Evolutionary conservation across 1,139 yeast species (phyloP).

Genomic region (Arxiozyma bovina): DNA sequence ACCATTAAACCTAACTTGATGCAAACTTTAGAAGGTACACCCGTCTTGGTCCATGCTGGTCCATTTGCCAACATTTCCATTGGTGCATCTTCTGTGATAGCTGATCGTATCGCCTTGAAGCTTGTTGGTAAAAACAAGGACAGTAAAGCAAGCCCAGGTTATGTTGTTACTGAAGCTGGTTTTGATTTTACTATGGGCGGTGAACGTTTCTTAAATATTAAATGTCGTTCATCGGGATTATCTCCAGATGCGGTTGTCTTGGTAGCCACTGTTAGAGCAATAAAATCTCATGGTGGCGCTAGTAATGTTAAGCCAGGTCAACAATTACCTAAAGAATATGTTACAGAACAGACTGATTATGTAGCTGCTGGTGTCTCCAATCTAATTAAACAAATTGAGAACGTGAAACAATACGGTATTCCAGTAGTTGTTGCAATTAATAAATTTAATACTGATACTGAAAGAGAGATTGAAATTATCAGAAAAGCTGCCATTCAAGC

Average conservation of each 20-base stretch:
- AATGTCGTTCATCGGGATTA: conserved; percentile 67
- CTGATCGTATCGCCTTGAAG: conserved; percentile 66
- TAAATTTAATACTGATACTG: conserved; percentile 62
- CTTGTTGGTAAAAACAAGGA: conserved; percentile 42
- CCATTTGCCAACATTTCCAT: conserved; percentile 81
- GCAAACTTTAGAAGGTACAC: conserved; percentile 83
- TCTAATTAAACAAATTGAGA: conserved; percentile 64
- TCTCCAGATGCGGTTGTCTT: conserved; percentile 66
- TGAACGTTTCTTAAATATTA: conserved; percentile 72
- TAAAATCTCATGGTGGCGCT: conserved; percentile 78
- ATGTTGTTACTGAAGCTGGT: conserved; percentile 78
- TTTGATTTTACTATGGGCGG: conserved; percentile 88
- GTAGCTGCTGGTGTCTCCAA: conserved; percentile 62
- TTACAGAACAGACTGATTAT: conserved; percentile 55
- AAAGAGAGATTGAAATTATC: conserved; percentile 57
- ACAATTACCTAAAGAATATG: conserved; percentile 58
- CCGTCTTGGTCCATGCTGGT: conserved; percentile 78
- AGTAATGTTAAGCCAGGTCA: conserved; percentile 80
- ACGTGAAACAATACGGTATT: conserved; percentile 60
- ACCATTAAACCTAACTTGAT: conserved; percentile 77
- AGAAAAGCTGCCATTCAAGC: conserved; percentile 57
- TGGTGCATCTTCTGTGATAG: conserved; percentile 76
- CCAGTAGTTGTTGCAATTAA: conserved; percentile 78
- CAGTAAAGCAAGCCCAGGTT: conserved; percentile 47
- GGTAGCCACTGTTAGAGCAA: conserved; percentile 73